These are phyloP conservation scores for Blepharisma undulans DNA, from an alignment of 169 alveolate genomes.

Conservation along the genomic window DNA sequence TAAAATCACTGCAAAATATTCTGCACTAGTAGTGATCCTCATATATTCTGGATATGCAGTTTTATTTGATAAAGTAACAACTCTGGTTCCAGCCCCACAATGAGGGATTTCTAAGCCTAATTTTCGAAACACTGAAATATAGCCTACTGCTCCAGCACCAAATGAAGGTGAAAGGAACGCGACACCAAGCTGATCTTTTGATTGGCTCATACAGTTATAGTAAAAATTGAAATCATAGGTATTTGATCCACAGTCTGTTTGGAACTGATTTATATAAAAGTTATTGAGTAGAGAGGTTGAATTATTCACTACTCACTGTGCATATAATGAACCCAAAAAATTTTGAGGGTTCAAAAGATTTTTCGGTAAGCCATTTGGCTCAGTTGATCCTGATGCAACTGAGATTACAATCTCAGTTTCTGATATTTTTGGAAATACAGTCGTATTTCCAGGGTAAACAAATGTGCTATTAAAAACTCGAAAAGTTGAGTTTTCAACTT, in stretches of 20 bases:
- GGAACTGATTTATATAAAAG: background rate
- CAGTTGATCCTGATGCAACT: background rate
- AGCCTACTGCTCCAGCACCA: background rate
- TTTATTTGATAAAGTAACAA: background rate
- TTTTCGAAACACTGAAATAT: background rate
- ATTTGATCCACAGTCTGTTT: constrained; percentile 23
- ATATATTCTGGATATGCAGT: constrained; percentile 3
- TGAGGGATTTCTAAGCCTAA: background rate
- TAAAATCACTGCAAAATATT: background rate
- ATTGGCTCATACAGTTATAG: background rate
- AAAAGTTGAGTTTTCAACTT: background rate
- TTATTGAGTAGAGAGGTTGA: background rate
- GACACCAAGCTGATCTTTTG: background rate
- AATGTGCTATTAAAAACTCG: background rate
- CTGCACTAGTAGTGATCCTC: background rate
- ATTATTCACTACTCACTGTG: background rate
- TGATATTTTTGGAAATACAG: background rate
- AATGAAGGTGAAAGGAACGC: background rate
- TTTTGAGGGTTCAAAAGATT: background rate
- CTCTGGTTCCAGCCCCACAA: background rate
- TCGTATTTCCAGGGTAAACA: constrained; percentile 1
- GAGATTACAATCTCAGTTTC: background rate
- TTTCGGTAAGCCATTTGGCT: background rate
- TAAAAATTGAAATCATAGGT: background rate
- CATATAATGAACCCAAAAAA: background rate